Base-by-base conservation (phyloP, 306 rosid genomes). In the Lathyrus aphaca region DNA sequence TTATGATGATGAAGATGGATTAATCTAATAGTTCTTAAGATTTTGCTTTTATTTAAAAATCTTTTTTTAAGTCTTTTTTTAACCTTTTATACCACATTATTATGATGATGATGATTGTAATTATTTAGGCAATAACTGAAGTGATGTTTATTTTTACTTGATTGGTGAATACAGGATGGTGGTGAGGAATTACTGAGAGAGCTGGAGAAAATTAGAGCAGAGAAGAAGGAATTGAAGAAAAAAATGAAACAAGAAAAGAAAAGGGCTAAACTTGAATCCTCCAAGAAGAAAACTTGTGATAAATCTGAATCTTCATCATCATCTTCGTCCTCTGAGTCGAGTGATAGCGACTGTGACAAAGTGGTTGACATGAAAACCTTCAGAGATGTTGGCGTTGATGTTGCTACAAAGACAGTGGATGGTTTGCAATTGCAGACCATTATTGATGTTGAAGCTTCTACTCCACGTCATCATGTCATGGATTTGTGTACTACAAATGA, bases 301-400 rank as follows among this genome's bases (percentile, higher is more conserved):
- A 79, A 76, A 60, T 90, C 79, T 57, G 48, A 56, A 27, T 83
- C 91, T 1, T 85, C 96, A 0, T 85, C 89, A 1, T 86, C 89
- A 5, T 93, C 92, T 0, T 87, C 95, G 1, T 95, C 83, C 81
- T 90, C 96, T 2, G 96, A 85, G 75, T 90, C 96, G 8, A 88
- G 97, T 49, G 95, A 82, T 50, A 76, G 83, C 3, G 91, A 95
- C 13, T 70, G 96, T 38, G 85, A 38, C 19, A 72, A 85, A 61
- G 79, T 66, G 38, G 80, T 79, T 61, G 79, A 85, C 77, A 83
- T 71, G 83, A 76, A 64, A 30, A 15, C 71, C 78, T 48, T 66
- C 18, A 77, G 76, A 77, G 73, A 77, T 75, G 68, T 71, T 60
- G 59, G 65, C 59, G 76, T 71, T 46, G 57, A 62, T 63, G 76